These are phyloP conservation scores for Fusarium foetens DNA, from an alignment of 2,329 filamentous ascomycete species.

Conservation along the genomic window DNA sequence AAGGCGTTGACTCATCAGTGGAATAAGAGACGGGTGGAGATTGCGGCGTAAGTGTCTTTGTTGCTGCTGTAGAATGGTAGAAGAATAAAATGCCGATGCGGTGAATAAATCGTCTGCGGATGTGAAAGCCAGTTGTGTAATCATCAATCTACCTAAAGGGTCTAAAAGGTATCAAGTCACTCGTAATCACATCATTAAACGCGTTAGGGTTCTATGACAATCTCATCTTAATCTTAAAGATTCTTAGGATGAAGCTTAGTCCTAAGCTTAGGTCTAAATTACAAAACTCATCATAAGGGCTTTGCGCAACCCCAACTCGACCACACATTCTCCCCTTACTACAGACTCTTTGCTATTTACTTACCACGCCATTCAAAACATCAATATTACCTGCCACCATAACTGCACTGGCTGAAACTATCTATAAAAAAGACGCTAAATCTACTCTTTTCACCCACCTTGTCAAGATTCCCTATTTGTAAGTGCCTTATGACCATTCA, in stretches of 20 bases:
- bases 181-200: neutral
- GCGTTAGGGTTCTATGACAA: neutral
- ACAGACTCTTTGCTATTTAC: too few relatives aligned
- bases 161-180: accelerated
- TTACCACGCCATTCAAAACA: too few relatives aligned
- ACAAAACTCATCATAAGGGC: neutral
- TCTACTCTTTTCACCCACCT: too few relatives aligned
- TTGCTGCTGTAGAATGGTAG: neutral
- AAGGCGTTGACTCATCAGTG: conserved; percentile 49
- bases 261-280: neutral
- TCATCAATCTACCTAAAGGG: neutral
- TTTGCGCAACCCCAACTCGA: too few relatives aligned
- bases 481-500: too few relatives aligned
- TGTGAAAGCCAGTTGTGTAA: accelerated
- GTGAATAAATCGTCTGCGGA: too few relatives aligned
- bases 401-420: too few relatives aligned
- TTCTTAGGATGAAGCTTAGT: neutral
- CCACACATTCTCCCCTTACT: too few relatives aligned
- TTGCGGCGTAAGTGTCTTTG: neutral
- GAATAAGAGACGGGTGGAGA: conserved; percentile 39
- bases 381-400: too few relatives aligned
- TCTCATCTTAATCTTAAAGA: accelerated
- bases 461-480: too few relatives aligned
- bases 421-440: too few relatives aligned
- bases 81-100: accelerated